These are phyloP conservation scores for Posidonia oceanica DNA, from an alignment of 116 monocot genomes.

Conservation along the genomic window DNA sequence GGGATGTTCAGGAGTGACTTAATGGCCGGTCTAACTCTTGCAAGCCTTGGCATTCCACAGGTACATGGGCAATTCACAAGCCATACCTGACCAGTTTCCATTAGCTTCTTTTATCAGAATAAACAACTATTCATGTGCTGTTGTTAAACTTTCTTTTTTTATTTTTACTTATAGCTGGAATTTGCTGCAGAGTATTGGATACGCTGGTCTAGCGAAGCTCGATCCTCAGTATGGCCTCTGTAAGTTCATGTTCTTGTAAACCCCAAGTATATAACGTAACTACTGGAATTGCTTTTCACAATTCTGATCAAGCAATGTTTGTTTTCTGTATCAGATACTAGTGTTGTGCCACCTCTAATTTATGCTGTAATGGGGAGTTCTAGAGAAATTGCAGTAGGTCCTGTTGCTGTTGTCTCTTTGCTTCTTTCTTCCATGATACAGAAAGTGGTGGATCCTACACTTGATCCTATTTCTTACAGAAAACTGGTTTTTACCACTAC, in stretches of 20 bases:
- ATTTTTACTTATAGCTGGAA: background rate
- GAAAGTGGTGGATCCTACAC: conserved; percentile 47
- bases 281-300: background rate
- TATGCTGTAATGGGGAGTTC: conserved; percentile 94
- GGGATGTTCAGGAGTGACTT: conserved; percentile 61
- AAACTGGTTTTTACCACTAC: conserved; percentile 50
- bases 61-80: conserved; percentile 12
- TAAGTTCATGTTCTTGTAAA: conserved; percentile 25
- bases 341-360: conserved; percentile 74
- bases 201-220: conserved; percentile 75
- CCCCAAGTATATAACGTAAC: background rate
- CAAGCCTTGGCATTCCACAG: conserved; percentile 91
- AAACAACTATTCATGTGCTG: too few relatives aligned
- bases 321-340: conserved; percentile 34
- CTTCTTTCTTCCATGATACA: conserved; percentile 60
- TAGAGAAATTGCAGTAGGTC: conserved; percentile 78
- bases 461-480: conserved; percentile 32
- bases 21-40: conserved; percentile 81
- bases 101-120: too few relatives aligned
- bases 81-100: background rate
- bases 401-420: conserved; percentile 84
- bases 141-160: too few relatives aligned
- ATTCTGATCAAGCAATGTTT: background rate
- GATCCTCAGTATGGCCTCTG: conserved; percentile 95
- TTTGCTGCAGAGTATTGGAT: conserved; percentile 71